A percentile compares a stretch with the other conserved stretches of the same genome.
Conservation (phyloP, 306 rosid species). For the Psophocarpus tetragonolobus region DNA sequence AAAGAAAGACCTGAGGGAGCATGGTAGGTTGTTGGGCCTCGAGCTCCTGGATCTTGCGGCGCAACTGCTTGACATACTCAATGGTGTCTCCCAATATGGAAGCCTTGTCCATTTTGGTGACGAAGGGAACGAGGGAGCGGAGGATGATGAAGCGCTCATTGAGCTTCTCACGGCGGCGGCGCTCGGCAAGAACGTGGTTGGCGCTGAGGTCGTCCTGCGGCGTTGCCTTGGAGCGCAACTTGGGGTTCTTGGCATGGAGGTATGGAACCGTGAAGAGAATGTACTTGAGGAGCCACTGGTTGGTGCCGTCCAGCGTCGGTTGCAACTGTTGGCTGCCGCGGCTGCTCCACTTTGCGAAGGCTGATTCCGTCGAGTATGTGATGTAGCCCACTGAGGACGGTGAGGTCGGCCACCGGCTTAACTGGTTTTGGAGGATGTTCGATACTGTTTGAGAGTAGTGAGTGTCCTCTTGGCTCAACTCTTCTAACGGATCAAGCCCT, state of each 20-base stretch:
- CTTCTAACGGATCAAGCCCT: conserved; percentile 48
- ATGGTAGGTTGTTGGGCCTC: conserved; percentile 52
- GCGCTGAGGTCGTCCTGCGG: conserved; percentile 80
- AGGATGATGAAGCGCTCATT: conserved; percentile 81
- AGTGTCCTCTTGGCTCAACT: conserved; percentile 64
- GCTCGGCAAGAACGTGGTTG: conserved; percentile 85
- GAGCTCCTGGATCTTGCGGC: conserved; percentile 72
- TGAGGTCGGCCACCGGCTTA: conserved; percentile 43
- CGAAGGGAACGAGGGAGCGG: conserved; percentile 81
- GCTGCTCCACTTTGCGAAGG: conserved; percentile 51
- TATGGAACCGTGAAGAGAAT: conserved; percentile 67
- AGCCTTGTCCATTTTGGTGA: conserved; percentile 94
- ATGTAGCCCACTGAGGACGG: conserved; percentile 39
- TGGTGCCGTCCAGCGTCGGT: conserved; percentile 29
- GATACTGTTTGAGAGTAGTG: conserved; percentile 85
- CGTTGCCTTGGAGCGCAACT: conserved; percentile 55
- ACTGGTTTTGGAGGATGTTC: conserved; percentile 61
- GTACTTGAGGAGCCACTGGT: conserved; percentile 78
- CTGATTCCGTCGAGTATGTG: conserved; percentile 56
- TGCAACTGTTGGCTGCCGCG: conserved; percentile 36
- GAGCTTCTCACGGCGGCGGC: conserved; percentile 80
- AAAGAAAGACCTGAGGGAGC: background rate
- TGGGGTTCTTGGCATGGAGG: conserved; percentile 65
- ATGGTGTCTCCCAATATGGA: conserved; percentile 91
- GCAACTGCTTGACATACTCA: conserved; percentile 80